Conservation (phyloP, 2,329 filamentous ascomycete genomes). For the Paraphoma sp. region DNA sequence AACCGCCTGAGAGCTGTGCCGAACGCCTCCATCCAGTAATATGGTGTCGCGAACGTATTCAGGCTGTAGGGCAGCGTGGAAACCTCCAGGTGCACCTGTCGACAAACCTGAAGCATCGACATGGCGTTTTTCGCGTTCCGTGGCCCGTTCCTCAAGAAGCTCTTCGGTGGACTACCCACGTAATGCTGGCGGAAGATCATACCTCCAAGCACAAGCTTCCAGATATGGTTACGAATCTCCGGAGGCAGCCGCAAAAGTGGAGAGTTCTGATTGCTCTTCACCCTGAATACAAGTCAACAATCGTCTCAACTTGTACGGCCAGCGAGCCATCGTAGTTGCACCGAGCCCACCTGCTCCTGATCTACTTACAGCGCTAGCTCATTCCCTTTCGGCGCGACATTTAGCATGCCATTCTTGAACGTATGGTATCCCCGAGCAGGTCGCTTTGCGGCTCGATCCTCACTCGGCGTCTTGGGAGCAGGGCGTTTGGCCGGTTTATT, state of each 20-base stretch:
- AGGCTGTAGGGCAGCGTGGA: not conserved
- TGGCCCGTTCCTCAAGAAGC: not conserved
- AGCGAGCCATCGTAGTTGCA: no score
- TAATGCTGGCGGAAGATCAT: not conserved
- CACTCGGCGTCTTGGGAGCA: not conserved
- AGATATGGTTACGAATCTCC: constrained; percentile 30
- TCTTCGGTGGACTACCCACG: not conserved
- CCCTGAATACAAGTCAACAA: not conserved
- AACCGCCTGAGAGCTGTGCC: not conserved
- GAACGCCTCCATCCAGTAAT: not conserved
- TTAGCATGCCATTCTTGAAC: constrained; percentile 19
- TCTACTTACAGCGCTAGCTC: constrained; percentile 15
- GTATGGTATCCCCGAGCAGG: constrained; percentile 20
- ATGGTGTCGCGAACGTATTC: no score
- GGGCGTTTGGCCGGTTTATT: not conserved
- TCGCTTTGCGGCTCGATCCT: constrained; percentile 12
- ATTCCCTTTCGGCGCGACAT: constrained; percentile 17
- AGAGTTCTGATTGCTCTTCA: not conserved
- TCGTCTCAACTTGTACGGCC: no score
- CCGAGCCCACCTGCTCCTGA: no score
- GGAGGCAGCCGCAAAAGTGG: not conserved
- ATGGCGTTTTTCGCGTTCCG: not conserved
- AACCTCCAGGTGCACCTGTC: not conserved
- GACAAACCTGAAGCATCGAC: constrained; percentile 19
- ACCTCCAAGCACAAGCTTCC: constrained; percentile 43